Evolutionary conservation across 2,329 filamentous ascomycete genomes (phyloP).

Genomic region (Arthrobotrys conoides): DNA sequence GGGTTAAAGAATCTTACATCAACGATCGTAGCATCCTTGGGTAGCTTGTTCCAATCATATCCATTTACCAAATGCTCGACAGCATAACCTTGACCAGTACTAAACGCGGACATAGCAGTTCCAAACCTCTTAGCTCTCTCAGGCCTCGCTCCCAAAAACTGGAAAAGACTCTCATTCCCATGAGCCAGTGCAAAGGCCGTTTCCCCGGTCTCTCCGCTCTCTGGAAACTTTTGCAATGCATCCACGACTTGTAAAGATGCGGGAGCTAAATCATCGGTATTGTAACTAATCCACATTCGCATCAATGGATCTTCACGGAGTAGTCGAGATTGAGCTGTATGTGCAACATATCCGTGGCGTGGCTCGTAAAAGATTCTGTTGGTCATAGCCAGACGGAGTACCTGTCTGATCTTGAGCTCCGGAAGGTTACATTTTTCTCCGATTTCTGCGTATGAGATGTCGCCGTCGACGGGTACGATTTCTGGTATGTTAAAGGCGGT

Average conservation of each 20-base stretch:
- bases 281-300: slow-evolving; percentile 73
- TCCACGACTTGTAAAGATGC: slow-evolving; percentile 63
- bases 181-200: slow-evolving; percentile 65
- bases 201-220: slow-evolving; percentile 62
- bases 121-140: slow-evolving; percentile 71
- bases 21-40: slow-evolving; percentile 70
- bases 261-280: slow-evolving; percentile 69
- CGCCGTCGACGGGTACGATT: slow-evolving; percentile 45
- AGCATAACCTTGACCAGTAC: slow-evolving; percentile 73
- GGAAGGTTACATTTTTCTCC: slow-evolving; percentile 60
- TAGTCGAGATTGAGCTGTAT: slow-evolving; percentile 72
- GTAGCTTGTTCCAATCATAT: slow-evolving; percentile 71
- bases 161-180: slow-evolving; percentile 65
- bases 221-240: slow-evolving; percentile 65
- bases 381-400: slow-evolving; percentile 74
- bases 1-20: slow-evolving; percentile 67
- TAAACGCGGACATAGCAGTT: slow-evolving; percentile 72
- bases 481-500: slow-evolving; percentile 51
- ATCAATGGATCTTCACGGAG: slow-evolving; percentile 71
- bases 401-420: slow-evolving; percentile 70
- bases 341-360: slow-evolving; percentile 70
- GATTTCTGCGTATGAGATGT: slow-evolving; percentile 55
- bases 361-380: slow-evolving; percentile 73
- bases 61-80: slow-evolving; percentile 71
- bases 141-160: slow-evolving; percentile 64